These are phyloP conservation scores for Hymenoscyphus infarciens DNA, from an alignment of 2,329 filamentous ascomycete genomes.

Conservation along the genomic window DNA sequence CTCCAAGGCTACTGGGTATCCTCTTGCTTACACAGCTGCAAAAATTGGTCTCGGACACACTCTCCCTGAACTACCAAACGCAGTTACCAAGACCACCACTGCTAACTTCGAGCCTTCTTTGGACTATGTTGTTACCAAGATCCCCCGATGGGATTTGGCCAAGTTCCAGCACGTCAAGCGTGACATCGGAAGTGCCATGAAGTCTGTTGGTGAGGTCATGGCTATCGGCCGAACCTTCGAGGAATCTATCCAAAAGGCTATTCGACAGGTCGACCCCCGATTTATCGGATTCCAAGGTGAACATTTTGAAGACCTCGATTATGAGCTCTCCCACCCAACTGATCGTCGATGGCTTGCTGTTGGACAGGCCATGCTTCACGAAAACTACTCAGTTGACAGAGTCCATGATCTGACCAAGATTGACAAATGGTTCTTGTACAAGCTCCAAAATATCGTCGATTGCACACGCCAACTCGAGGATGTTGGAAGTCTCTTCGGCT, in stretches of 20 bases:
- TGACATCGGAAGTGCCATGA: slow-evolving; percentile 97
- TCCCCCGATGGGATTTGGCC: slow-evolving; percentile 94
- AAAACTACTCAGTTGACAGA: slow-evolving; percentile 88
- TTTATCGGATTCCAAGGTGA: slow-evolving; percentile 94
- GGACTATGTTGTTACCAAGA: slow-evolving; percentile 98
- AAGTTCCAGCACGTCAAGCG: slow-evolving; percentile 99
- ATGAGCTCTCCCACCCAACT: slow-evolving; percentile 84
- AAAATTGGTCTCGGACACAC: slow-evolving; percentile 97
- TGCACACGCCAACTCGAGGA: slow-evolving; percentile 82
- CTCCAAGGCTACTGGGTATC: slow-evolving; percentile 97
- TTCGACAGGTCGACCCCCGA: slow-evolving; percentile 90
- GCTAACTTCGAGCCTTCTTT: slow-evolving; percentile 98
- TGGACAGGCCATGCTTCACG: slow-evolving; percentile 95
- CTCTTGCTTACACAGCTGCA: slow-evolving; percentile 92
- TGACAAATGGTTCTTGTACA: slow-evolving; percentile 99
- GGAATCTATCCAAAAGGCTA: slow-evolving; percentile 98
- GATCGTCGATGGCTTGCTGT: slow-evolving; percentile 97
- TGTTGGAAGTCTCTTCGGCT: slow-evolving; percentile 73
- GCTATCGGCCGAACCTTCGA: slow-evolving; percentile 98
- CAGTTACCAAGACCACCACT: slow-evolving; percentile 96
- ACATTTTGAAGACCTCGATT: slow-evolving; percentile 89
- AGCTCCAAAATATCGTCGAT: slow-evolving; percentile 95
- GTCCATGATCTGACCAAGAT: slow-evolving; percentile 96
- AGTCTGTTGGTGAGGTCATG: slow-evolving; percentile 99
- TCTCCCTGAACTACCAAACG: slow-evolving; percentile 92